Percentiles rank a stretch among this genome's conserved stretches.
These are phyloP conservation scores for Zychaea mexicana DNA, from an alignment of 371 early-diverging fungal genomes.

Conservation along the genomic window DNA sequence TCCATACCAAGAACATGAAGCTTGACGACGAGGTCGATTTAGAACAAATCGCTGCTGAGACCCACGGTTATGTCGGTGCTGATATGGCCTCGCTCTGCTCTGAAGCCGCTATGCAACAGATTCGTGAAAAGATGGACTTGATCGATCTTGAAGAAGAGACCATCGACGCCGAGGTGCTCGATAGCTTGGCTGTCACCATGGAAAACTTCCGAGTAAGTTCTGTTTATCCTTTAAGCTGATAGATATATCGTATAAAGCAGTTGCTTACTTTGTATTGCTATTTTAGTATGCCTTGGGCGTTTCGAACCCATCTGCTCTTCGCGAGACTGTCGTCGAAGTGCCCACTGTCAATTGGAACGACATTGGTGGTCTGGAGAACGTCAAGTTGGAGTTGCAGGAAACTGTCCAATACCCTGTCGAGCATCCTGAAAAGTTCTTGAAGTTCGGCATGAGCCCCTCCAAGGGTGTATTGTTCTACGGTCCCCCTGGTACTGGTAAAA, in stretches of 20 bases:
- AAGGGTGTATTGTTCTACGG: slow-evolving; percentile 99
- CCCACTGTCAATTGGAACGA: slow-evolving; percentile 99
- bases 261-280: not conserved
- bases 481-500: slow-evolving; percentile 99
- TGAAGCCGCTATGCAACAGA: slow-evolving; percentile 99
- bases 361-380: slow-evolving; percentile 99
- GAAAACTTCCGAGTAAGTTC: slow-evolving; percentile 91
- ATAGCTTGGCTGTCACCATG: slow-evolving; percentile 98
- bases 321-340: slow-evolving; percentile 99
- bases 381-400: slow-evolving; percentile 99
- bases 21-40: slow-evolving; percentile 98
- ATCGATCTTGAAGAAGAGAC: slow-evolving; percentile 99
- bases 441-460: slow-evolving; percentile 99
- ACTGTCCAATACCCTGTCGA: slow-evolving; percentile 99
- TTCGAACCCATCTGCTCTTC: slow-evolving; percentile 99
- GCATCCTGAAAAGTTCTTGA: slow-evolving; percentile 99
- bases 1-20: slow-evolving; percentile 99
- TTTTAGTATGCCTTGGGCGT: slow-evolving; percentile 86
- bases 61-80: slow-evolving; percentile 99
- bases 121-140: slow-evolving; percentile 98
- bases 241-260: not conserved
- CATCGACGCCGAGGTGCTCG: slow-evolving; percentile 97
- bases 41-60: slow-evolving; percentile 97
- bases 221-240: not conserved
- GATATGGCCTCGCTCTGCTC: slow-evolving; percentile 99